Percentiles rank a stretch among this genome's conserved stretches.
Evolutionary conservation across 768 basidiomycete species (phyloP).

Genomic region (Strobilomyces echinocephalus): DNA sequence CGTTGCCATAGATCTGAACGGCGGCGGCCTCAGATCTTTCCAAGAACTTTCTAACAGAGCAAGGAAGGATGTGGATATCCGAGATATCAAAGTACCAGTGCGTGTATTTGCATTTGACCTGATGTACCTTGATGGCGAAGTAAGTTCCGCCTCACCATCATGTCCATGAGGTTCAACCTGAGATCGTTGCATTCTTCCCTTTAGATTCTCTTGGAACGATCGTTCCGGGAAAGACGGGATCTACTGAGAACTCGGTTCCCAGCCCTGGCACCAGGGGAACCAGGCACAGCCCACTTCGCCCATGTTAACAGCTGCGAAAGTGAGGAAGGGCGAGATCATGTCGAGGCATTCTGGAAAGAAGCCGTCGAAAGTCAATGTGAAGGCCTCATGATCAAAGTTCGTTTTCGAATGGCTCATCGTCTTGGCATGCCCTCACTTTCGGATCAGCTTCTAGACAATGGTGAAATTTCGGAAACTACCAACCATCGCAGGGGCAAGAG

Average conservation of each 20-base stretch:
- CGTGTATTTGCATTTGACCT: conserved; percentile 88
- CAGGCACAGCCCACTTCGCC: conserved; percentile 53
- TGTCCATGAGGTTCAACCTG: not conserved
- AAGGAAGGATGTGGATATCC: conserved; percentile 73
- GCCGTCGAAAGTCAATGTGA: conserved; percentile 78
- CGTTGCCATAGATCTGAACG: conserved; percentile 69
- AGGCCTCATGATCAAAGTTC: conserved; percentile 90
- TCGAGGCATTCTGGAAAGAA: conserved; percentile 72
- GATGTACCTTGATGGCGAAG: conserved; percentile 80
- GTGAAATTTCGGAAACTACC: conserved; percentile 34
- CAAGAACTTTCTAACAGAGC: conserved; percentile 84
- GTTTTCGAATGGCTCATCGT: conserved; percentile 7
- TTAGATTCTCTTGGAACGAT: conserved; percentile 61
- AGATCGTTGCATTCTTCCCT: conserved; percentile 2
- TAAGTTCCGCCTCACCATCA: conserved; percentile 31
- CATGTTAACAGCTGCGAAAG: conserved; percentile 75
- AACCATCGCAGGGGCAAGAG: conserved; percentile 33
- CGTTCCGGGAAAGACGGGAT: conserved; percentile 67
- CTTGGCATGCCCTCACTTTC: conserved; percentile 7
- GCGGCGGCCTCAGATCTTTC: conserved; percentile 67
- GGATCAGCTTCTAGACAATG: conserved; percentile 62
- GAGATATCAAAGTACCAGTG: conserved; percentile 72
- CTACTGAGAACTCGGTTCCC: conserved; percentile 64
- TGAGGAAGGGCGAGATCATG: conserved; percentile 50
- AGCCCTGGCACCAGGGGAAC: conserved; percentile 41